Evolutionary conservation across 208 protist genomes (phyloP).

Genomic region (Leishmania guyanensis): DNA sequence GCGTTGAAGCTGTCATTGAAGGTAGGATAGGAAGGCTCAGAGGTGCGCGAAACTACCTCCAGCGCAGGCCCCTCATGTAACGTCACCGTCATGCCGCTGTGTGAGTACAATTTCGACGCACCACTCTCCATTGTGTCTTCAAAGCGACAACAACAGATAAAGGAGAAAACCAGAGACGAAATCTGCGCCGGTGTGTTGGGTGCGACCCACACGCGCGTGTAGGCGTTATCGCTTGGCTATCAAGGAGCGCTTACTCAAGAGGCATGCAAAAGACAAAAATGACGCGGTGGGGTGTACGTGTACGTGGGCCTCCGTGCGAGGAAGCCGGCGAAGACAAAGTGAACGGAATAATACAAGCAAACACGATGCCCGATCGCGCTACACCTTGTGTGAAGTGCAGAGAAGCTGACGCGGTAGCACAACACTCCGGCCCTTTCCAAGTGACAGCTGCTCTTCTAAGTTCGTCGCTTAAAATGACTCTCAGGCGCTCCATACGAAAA

Average conservation of each 20-base stretch:
- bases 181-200: background rate
- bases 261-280: background rate
- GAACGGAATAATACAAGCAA: background rate
- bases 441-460: background rate
- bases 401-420: background rate
- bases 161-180: background rate
- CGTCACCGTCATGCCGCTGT: background rate
- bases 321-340: background rate
- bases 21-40: constrained; percentile 2
- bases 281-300: background rate
- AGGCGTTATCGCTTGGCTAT: too few species aligned
- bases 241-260: background rate
- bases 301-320: background rate
- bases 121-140: background rate
- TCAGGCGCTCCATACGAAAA: background rate
- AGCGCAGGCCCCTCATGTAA: background rate
- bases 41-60: background rate
- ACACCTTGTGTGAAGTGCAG: background rate
- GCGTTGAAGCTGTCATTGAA: background rate
- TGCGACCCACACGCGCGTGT: background rate
- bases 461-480: background rate
- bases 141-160: background rate
- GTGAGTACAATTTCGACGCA: background rate
- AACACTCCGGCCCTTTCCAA: background rate
- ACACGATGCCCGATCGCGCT: background rate